Conservation (phyloP, 805 yeast species). For the Metschnikowia gelsemii region DNA sequence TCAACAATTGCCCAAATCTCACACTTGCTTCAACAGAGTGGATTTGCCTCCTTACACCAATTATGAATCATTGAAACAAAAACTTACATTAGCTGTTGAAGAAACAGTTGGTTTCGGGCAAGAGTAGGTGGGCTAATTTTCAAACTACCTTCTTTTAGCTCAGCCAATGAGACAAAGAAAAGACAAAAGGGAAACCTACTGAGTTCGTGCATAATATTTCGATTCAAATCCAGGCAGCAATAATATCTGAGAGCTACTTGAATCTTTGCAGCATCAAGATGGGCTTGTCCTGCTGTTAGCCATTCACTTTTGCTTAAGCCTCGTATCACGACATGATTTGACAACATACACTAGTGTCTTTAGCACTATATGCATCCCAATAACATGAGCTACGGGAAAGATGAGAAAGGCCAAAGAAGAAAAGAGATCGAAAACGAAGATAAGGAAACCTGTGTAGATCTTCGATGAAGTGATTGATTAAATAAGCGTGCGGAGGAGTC, state of each 20-base stretch:
- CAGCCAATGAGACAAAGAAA: too few relatives aligned
- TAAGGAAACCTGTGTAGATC: background rate
- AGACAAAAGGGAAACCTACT: background rate
- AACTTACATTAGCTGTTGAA: slow-evolving; percentile 93
- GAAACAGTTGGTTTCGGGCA: slow-evolving; percentile 99
- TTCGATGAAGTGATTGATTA: background rate
- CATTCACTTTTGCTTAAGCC: background rate
- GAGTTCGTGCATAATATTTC: too few relatives aligned
- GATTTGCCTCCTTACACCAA: slow-evolving; percentile 93
- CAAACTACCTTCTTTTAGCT: too few relatives aligned
- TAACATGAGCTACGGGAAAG: background rate
- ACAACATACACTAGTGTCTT: background rate
- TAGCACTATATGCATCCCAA: background rate
- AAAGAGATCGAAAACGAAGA: background rate
- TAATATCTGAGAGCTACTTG: too few relatives aligned
- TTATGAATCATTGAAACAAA: slow-evolving; percentile 80
- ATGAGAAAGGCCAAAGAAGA: background rate
- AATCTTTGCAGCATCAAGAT: too few relatives aligned
- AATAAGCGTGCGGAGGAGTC: slow-evolving; percentile 2
- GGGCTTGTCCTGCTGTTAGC: background rate
- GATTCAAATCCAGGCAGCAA: too few relatives aligned
- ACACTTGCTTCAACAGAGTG: slow-evolving; percentile 98
- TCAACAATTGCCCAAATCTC: slow-evolving; percentile 92
- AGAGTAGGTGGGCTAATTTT: slow-evolving; percentile 49
- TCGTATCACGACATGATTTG: background rate